These are phyloP conservation scores for Eucalyptus caleyi DNA, from an alignment of 345 rosid species.

Conservation along the genomic window DNA sequence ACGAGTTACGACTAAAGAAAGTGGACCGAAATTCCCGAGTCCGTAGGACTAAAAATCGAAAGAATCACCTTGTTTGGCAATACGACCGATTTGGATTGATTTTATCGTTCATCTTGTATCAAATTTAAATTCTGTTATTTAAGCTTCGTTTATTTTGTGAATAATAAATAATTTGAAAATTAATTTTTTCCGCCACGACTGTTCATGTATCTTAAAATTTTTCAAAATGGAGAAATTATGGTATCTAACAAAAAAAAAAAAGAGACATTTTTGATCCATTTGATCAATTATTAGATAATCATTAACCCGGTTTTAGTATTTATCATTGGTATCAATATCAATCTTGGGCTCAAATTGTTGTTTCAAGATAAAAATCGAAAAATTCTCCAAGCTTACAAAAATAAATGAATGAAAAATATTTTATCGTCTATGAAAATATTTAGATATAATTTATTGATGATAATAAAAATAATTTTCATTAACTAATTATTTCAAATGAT, in stretches of 20 bases:
- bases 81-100: neutral
- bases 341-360: fast-evolving
- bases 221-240: too few relatives aligned
- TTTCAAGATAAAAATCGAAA: too few relatives aligned
- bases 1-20: neutral
- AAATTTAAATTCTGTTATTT: neutral
- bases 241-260: fast-evolving
- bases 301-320: too few relatives aligned
- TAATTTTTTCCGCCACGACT: fast-evolving
- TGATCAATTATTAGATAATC: fast-evolving
- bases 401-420: too few relatives aligned
- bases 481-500: fast-evolving
- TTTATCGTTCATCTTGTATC: neutral
- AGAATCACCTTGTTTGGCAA: neutral
- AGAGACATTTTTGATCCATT: too few relatives aligned
- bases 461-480: fast-evolving
- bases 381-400: too few relatives aligned
- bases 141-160: too few relatives aligned
- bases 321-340: too few relatives aligned
- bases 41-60: neutral
- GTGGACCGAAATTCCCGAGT: neutral
- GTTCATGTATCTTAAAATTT: too few relatives aligned
- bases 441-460: too few relatives aligned
- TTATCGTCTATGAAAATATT: fast-evolving
- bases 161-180: too few relatives aligned